A percentile compares a stretch with the other conserved stretches of the same genome.
Evolutionary conservation across 495 filamentous ascomycete species (phyloP).

Genomic region (Aspergillus sclerotiicarbonarius): DNA sequence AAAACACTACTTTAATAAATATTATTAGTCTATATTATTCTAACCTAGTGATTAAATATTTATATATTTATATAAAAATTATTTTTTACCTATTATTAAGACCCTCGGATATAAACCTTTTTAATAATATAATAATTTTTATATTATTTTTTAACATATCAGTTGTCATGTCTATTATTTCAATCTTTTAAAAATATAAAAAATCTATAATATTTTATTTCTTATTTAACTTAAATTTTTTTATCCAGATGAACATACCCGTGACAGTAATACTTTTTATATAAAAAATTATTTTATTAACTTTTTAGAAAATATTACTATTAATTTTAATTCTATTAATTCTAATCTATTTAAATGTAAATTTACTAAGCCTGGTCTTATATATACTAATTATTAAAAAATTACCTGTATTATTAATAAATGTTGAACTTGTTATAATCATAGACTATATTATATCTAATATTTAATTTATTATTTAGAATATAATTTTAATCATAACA

Average conservation of each 20-base stretch:
- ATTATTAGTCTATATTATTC: no score
- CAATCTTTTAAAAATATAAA: not conserved
- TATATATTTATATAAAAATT: no score
- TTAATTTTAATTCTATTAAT: no score
- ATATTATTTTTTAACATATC: not conserved
- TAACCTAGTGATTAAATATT: no score
- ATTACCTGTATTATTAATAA: no score
- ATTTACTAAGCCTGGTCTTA: not conserved
- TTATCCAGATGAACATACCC: not conserved
- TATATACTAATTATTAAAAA: not conserved
- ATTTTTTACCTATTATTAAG: no score
- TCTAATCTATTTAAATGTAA: not conserved
- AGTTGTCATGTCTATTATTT: not conserved
- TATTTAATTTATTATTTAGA: not conserved
- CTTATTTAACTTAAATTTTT: not conserved
- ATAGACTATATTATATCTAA: no score
- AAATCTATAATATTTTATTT: not conserved
- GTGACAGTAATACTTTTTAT: not conserved
- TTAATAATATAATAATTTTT: no score
- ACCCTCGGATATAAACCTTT: no score
- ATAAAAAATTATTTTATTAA: constrained; percentile 1
- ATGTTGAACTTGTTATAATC: no score
- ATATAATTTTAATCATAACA: no score
- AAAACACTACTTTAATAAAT: not conserved
- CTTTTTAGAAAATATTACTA: no score